Evolutionary conservation across 176 grass and related monocot species (phyloP), one percentile per base, ranked within the genome.

Genomic region (Oryza nivara): DNA sequence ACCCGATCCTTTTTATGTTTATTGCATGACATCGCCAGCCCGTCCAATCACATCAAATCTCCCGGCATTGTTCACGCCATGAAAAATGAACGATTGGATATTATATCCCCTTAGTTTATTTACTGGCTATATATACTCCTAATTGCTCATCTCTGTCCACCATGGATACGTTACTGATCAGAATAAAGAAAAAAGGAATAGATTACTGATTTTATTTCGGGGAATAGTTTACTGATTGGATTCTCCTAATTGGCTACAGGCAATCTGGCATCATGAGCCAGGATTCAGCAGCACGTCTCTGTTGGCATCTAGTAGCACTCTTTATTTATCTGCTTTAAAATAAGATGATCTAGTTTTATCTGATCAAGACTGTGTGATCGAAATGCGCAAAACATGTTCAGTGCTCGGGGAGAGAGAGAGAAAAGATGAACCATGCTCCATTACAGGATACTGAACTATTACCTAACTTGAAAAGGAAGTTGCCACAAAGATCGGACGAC

Each of bases 391-490:
- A 69, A 64, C 30, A 61, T 52, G 66, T 45, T 11, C 12, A 16
- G 20, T 36, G 1, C 11, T 43, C 7, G 36, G 36, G 5, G 36
- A 0, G 65, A 10, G 11, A 15, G 4, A 77, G 43, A 36, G 35
- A 36, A 25, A 7, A 48, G 28, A 64, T 38, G 65, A 81, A 45
- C 12, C 22, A 5, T 67, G 46, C 32, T 76, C 65, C 15, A 52
- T 4, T 74, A 77, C 46, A 77, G 34, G 66, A 25, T 11, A 17
- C n/a, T 44, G 77, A 86, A 22, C 35, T 66, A 22, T 30, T 17
- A 67, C 77, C 85, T 75, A 87, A 81, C 85, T 75, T 34, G 34
- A 60, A 75, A 81, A 77, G 64, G 22, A 51, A 52, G 22, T 4
- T 17, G 20, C 17, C 36, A 28, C 51, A 85, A 36, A 9, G 16